Conservation (phyloP, 208 protist genomes). For the Trypanosoma avium region DNA sequence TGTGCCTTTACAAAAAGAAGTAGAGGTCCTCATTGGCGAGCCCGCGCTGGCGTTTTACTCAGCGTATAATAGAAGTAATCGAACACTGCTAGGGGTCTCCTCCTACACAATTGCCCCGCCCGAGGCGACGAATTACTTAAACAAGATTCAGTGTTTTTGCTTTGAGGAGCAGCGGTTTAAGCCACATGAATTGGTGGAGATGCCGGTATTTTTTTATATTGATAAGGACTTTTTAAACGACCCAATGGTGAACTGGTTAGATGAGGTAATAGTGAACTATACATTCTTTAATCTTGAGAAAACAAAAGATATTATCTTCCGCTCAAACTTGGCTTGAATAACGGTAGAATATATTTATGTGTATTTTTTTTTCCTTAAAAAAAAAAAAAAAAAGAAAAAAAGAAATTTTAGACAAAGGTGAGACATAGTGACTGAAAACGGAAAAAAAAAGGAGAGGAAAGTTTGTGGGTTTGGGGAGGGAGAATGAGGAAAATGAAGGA, state of each 20-base stretch:
- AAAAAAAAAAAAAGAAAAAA: not conserved
- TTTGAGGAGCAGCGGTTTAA: conserved; percentile 96
- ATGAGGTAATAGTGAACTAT: conserved; percentile 90
- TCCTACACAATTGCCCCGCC: conserved; percentile 90
- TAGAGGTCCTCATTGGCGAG: conserved; percentile 90
- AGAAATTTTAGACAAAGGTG: not conserved
- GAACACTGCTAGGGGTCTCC: conserved; percentile 83
- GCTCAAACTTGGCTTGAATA: conserved; percentile 36
- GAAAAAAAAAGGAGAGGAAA: not conserved
- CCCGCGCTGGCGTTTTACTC: conserved; percentile 89
- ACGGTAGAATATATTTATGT: too few species aligned
- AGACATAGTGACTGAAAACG: not conserved
- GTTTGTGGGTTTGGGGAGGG: too few species aligned
- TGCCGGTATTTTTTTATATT: conserved; percentile 98
- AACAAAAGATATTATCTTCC: conserved; percentile 85
- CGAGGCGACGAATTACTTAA: conserved; percentile 94
- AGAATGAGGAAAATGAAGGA: not conserved
- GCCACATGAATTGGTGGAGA: conserved; percentile 94
- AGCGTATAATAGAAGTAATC: conserved; percentile 88
- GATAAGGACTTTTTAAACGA: conserved; percentile 94
- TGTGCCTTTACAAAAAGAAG: conserved; percentile 88
- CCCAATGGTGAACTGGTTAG: conserved; percentile 80
- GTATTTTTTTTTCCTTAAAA: too few species aligned
- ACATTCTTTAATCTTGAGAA: conserved; percentile 92
- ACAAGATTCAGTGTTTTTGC: conserved; percentile 98